Evolutionary conservation across 2,329 filamentous ascomycete genomes (phyloP), one percentile per base, ranked within the genome.

Genomic region (Dothideomycetidae sp.): DNA sequence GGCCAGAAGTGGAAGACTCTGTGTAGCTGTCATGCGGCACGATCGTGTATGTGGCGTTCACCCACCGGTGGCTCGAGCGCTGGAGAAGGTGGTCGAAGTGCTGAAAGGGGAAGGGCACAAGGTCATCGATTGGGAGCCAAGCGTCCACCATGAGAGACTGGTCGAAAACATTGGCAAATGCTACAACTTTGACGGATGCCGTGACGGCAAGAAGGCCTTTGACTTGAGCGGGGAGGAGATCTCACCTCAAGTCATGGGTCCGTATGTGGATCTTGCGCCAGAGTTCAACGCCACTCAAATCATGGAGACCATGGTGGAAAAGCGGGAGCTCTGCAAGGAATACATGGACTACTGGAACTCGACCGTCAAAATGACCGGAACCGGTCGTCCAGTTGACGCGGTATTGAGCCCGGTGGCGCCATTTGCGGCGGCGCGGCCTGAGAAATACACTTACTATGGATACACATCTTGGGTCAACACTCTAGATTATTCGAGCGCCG

Each of bases 291-390:
- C 62, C 1, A 52, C 46, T 4, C 54, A 63, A 15, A 61, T 69
- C 36, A 61, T 65, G 31, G 57, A 53, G 2, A 46, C 64, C 32
- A 76, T 75, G 4, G 53, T 75, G 2, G 53, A 56, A 11, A 71
- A 71, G 41, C 60, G 73, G 1, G 59, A 67, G 16, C 70, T 64
- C 34, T 70, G 75, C 46, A 69, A 68, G 41, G 54, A 61, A 12
- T 78, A 78, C 44, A 64, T 73, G 53, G 72, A 78, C 36, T 78
- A 75, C 48, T 77, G 72, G 73, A 75, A 75, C 43, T 64, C 59
- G 10, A 75, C 70, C 0, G 58, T 54, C 0, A 53, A 59, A 3
- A 32, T 59, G n/a, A 72, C 69, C 0, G 64, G 62, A 16, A 70
- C 57, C 2, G 55, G 55, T 3, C 41, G 50, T 31, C 53, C 55